Evolutionary conservation across 768 basidiomycete genomes (phyloP).

Genomic region (Trametes sanguinea): DNA sequence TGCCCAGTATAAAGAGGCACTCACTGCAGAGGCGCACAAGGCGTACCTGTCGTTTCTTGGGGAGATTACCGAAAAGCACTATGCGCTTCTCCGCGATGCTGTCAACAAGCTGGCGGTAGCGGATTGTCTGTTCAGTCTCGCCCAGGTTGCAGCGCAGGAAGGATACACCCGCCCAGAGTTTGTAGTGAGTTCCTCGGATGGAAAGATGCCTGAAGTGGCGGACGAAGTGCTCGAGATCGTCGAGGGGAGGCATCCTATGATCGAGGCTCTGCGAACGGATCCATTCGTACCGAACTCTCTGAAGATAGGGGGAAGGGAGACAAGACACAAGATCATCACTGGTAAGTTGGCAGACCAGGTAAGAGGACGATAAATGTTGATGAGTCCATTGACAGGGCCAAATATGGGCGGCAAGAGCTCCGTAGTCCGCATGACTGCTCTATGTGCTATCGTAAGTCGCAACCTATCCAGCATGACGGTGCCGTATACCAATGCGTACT

Average conservation of each 20-base stretch:
- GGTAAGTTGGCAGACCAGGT: conserved; percentile 37
- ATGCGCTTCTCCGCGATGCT: conserved; percentile 69
- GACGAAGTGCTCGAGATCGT: conserved; percentile 70
- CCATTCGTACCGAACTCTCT: conserved; percentile 89
- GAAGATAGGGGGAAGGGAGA: conserved; percentile 53
- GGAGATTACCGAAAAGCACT: conserved; percentile 69
- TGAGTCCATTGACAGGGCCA: conserved; percentile 35
- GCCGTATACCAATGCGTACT: too few species aligned
- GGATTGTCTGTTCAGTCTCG: conserved; percentile 87
- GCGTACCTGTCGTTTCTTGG: conserved; percentile 70
- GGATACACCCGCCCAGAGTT: conserved; percentile 82
- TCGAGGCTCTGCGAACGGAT: conserved; percentile 73
- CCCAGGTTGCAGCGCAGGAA: conserved; percentile 71
- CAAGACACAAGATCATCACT: conserved; percentile 71
- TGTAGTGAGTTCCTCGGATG: conserved; percentile 38
- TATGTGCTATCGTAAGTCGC: conserved; percentile 54
- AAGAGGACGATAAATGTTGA: background rate
- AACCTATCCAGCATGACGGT: background rate
- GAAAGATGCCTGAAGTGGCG: conserved; percentile 29
- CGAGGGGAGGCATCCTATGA: conserved; percentile 92
- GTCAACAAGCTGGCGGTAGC: conserved; percentile 81
- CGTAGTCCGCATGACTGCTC: conserved; percentile 74
- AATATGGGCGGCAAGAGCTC: conserved; percentile 93
- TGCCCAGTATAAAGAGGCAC: conserved; percentile 72
- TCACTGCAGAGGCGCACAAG: conserved; percentile 62